Conservation (phyloP, 192 early-diverging fungal genomes). For the Neocallimastix lanati region DNA sequence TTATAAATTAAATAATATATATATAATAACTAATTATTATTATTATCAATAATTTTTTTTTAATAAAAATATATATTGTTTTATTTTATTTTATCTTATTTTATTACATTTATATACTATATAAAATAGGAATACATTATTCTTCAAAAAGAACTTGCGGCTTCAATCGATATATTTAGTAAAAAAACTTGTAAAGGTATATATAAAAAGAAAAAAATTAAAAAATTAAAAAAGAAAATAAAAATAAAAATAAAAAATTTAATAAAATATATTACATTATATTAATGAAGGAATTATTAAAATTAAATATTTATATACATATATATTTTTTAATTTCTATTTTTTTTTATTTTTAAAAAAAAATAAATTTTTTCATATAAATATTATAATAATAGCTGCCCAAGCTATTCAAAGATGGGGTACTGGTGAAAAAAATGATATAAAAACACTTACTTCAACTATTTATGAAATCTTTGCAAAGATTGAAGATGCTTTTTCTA, state of each 20-base stretch:
- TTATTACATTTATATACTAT: too few species aligned
- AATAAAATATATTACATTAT: too few species aligned
- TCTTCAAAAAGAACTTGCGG: not conserved
- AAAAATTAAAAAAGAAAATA: too few species aligned
- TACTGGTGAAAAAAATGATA: not conserved
- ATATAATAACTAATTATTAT: too few species aligned
- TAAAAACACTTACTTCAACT: not conserved
- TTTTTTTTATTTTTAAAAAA: not conserved
- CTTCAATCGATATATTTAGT: not conserved
- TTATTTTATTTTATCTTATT: too few species aligned
- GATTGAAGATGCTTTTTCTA: not conserved
- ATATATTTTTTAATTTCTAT: not conserved
- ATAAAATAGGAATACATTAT: not conserved
- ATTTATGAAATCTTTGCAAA: not conserved
- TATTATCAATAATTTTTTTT: too few species aligned
- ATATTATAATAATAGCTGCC: not conserved
- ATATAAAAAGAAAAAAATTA: too few species aligned
- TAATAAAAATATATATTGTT: too few species aligned
- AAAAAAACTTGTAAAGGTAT: not conserved
- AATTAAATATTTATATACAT: not conserved
- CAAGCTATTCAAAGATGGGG: not conserved
- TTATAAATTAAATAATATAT: too few species aligned
- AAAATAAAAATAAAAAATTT: too few species aligned
- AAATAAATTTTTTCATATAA: not conserved
- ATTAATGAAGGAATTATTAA: too few species aligned